Percentiles rank a stretch among this genome's conserved stretches.
phyloP scores from a whole-genome alignment of 2,329 filamentous ascomycete genomes.

The Cladosporium sp. region DNA sequence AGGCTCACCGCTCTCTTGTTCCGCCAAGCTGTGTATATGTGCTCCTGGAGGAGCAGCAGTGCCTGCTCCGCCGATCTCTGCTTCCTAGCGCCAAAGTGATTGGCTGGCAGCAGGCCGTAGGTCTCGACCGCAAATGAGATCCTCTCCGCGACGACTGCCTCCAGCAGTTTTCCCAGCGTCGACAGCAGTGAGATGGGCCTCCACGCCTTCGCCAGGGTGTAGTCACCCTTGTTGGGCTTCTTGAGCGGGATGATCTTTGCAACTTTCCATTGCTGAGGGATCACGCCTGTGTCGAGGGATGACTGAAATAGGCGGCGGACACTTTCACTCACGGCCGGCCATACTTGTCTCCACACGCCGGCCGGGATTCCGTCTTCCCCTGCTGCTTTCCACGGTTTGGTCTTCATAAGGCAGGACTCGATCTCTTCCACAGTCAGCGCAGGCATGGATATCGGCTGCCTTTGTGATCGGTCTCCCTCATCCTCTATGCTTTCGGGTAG shows the following conservation, averaged over 20 bases:
- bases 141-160: slow-evolving; percentile 4
- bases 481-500: too few relatives aligned
- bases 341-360: slow-evolving; percentile 22
- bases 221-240: too few relatives aligned
- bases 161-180: slow-evolving; percentile 23
- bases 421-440: too few relatives aligned
- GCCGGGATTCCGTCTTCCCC: slow-evolving; percentile 14
- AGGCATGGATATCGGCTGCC: too few relatives aligned
- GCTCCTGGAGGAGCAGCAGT: too few relatives aligned
- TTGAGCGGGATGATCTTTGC: too few relatives aligned
- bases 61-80: too few relatives aligned
- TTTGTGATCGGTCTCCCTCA: too few relatives aligned
- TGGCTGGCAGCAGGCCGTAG: neutral
- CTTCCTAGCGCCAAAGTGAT: neutral
- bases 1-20: slow-evolving; percentile 13
- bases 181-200: slow-evolving; percentile 24
- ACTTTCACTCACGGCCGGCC: slow-evolving; percentile 15
- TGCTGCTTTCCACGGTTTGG: slow-evolving; percentile 12
- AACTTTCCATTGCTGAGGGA: too few relatives aligned
- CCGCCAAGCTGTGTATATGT: too few relatives aligned
- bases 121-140: neutral
- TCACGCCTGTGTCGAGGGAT: too few relatives aligned
- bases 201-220: slow-evolving; percentile 15
- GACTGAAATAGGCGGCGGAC: too few relatives aligned
- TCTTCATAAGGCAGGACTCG: neutral